Evolutionary conservation across 345 rosid species (phyloP).

Genomic region (Murraya koenigii): DNA sequence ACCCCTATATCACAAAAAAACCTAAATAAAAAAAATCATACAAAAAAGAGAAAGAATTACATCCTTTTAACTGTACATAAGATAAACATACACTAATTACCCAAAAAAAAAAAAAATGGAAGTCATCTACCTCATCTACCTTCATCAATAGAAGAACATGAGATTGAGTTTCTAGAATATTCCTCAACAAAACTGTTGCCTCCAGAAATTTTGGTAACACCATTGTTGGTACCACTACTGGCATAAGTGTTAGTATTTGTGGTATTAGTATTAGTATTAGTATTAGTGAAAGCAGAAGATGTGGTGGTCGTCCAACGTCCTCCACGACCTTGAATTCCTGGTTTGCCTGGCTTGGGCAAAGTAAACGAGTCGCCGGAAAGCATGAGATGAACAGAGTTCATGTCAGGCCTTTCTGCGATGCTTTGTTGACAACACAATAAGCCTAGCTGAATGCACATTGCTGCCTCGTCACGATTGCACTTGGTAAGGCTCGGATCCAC

Average conservation of each 20-base stretch:
- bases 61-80: slow-evolving; percentile 12
- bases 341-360: slow-evolving; percentile 75
- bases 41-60: background rate
- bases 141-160: slow-evolving; percentile 76
- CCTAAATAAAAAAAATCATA: background rate
- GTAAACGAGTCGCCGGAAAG: slow-evolving; percentile 82
- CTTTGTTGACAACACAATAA: slow-evolving; percentile 79
- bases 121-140: slow-evolving; percentile 84
- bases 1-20: background rate
- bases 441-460: slow-evolving; percentile 76
- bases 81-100: background rate
- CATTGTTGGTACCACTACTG: slow-evolving; percentile 34
- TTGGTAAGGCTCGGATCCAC: slow-evolving; percentile 60
- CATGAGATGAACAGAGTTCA: slow-evolving; percentile 79
- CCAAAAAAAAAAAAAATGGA: background rate
- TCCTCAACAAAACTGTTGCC: slow-evolving; percentile 60
- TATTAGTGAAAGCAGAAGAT: slow-evolving; percentile 33
- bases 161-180: slow-evolving; percentile 74
- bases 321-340: slow-evolving; percentile 68
- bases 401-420: slow-evolving; percentile 62
- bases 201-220: slow-evolving; percentile 36
- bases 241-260: slow-evolving; percentile 34
- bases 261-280: slow-evolving; percentile 28
- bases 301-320: slow-evolving; percentile 45
- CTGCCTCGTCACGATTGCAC: slow-evolving; percentile 68